Base-by-base conservation (phyloP, 306 rosid genomes). In the Rubus idaeus region DNA sequence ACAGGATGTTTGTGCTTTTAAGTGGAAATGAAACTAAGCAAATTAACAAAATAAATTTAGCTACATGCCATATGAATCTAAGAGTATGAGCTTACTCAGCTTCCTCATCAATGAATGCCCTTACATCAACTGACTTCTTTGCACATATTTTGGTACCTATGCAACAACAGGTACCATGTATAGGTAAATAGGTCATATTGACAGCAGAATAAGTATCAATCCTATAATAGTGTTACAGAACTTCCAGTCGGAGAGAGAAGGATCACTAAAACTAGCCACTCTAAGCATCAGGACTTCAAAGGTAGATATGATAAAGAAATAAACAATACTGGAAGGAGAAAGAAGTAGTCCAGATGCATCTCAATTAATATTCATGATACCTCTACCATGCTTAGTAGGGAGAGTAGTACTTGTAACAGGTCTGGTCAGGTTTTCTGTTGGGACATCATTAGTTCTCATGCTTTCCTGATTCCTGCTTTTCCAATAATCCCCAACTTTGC, bases 21-120 rank as follows among this genome's bases (percentile, higher is more conserved):
- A 68, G 70, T 55, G 40, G 44, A 41, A 49, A 41, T 20, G 47
- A 73, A 41, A 30, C 35, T 6, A 50, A 3, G 45, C 40, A 60
- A 40, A 51, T 81, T 8, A 39, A 14, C 30, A 8, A 35, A 26
- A 41, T 26, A n/a, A 50, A 45, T 4, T 26, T 30, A 49, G 50
- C 55, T 12, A 47, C 11, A 69, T 20, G n/a, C 35, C 5, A 71
- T 65, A 50, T 68, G 52, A 61, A 60, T 56, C 42, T 21, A 58
- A 50, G 46, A 17, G 47, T 47, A 80, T 41, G 65, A 78, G 45
- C 98, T 90, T 94, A 94, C 98, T 92, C 96, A 35, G 97, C 98
- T 84, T 94, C 98, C 79, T 94, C 98, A 66, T 92, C 98, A 17
- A 94, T 82, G 84, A 88, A 94, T 63, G 72, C 87, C 86, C 86